Evolutionary conservation across 2,329 filamentous ascomycete species (phyloP).

Genomic region (Cytospora paraplurivora): DNA sequence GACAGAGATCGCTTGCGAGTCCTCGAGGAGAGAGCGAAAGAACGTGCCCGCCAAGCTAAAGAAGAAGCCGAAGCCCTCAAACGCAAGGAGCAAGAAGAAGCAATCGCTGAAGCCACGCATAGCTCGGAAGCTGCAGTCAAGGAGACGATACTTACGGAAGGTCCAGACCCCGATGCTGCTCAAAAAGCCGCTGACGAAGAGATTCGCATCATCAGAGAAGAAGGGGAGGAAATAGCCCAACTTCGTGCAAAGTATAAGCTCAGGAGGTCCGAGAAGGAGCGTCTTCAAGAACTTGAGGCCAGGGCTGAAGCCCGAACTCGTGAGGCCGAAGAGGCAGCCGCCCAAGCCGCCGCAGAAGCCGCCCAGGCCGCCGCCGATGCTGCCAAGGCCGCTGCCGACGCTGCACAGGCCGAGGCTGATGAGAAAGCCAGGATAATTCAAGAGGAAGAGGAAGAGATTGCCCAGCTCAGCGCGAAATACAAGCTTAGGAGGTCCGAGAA

Average conservation of each 20-base stretch:
- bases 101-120: neutral
- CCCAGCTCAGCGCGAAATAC: slow-evolving; percentile 9
- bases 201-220: slow-evolving; percentile 7
- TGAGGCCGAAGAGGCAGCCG: slow-evolving; percentile 20
- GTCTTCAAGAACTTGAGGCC: slow-evolving; percentile 14
- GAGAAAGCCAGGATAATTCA: slow-evolving; percentile 9
- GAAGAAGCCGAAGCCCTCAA: slow-evolving; percentile 6
- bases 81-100: slow-evolving; percentile 2
- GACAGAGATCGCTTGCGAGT: slow-evolving; percentile 19
- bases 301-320: slow-evolving; percentile 22
- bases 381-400: slow-evolving; percentile 17
- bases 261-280: slow-evolving; percentile 22
- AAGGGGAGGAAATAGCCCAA: slow-evolving; percentile 25
- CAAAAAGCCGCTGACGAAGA: slow-evolving; percentile 5
- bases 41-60: slow-evolving; percentile 22
- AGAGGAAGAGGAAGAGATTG: slow-evolving; percentile 16
- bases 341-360: slow-evolving; percentile 21
- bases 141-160: neutral
- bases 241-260: slow-evolving; percentile 19
- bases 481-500: slow-evolving; percentile 13
- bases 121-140: neutral
- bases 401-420: slow-evolving; percentile 24
- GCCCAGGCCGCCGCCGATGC: slow-evolving; percentile 24
- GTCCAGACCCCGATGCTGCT: neutral
- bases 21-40: slow-evolving; percentile 17